Evolutionary conservation across 495 filamentous ascomycete species (phyloP), one percentile per base, ranked within the genome.

Genomic region (Penicillium malachiteum): DNA sequence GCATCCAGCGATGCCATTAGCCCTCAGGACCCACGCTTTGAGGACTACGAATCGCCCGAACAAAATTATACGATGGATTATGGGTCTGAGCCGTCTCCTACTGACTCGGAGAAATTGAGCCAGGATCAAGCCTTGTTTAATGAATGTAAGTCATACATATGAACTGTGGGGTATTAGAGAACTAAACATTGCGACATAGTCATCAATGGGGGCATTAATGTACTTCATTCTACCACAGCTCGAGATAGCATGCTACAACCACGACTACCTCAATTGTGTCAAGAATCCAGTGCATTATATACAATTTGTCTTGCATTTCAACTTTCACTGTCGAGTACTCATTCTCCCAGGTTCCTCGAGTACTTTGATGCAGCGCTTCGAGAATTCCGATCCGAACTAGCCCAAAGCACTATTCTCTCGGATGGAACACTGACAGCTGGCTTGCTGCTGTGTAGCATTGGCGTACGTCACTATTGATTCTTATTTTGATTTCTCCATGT

Each of bases 391-490:
- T 59, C 60, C 2, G 71, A 75, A 52, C 56, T 75, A 38, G 57
- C 64, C 0, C 47, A 40, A 12, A 67, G 56, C 34, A 57, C 59
- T 9, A 62, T 49, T 26, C 58, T 75, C 7, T 52, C 58, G 2
- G 69, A 75, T 62, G 65, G 60, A 10, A 75, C 67, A 5, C 46
- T 75, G n/a, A 60, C 65, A 21, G 67, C 71, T 0, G 71, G 70
- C 4, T 57, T 73, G 5, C 59, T 75, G 8, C 32, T 75, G 33
- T 73, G 68, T 53, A 75, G 63, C 48, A 71, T 71, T 56, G 70
- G 67, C 35, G 71, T 74, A 51, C 21, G 69, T 72, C 3, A 47
- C 38, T 38, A 13, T 18, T 40, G 8, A 32, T 35, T 38, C 14
- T 14, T 39, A 13, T 26, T 21, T 44, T 9, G 11, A 14, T 32